These are phyloP conservation scores for Byssoonygena ceratinophila DNA, from an alignment of 2,329 filamentous ascomycete species.

Conservation along the genomic window DNA sequence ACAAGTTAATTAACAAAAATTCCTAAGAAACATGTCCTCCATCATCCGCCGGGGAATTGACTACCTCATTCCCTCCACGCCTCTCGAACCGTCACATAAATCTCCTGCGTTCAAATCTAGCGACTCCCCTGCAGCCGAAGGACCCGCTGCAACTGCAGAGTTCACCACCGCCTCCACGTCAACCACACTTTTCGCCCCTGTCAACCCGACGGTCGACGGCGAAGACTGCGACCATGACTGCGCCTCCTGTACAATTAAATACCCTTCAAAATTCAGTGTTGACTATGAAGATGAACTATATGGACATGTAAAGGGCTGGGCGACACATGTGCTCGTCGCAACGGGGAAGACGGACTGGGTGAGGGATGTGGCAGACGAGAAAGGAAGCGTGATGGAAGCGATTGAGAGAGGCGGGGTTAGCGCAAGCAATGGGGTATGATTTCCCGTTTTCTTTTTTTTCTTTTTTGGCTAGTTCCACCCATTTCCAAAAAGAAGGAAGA, in stretches of 20 bases:
- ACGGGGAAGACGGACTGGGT: conserved; percentile 97
- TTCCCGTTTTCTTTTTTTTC: background rate
- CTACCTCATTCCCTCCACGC: conserved; percentile 5
- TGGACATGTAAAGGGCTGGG: conserved; percentile 75
- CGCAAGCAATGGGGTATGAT: conserved; percentile 34
- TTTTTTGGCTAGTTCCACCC: background rate
- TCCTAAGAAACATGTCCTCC: conserved; percentile 10
- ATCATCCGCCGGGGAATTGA: conserved; percentile 11
- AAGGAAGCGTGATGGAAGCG: conserved; percentile 72
- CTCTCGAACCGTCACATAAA: conserved; percentile 4
- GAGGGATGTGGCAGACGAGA: conserved; percentile 75
- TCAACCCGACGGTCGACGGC: conserved; percentile 66
- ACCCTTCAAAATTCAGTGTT: conserved; percentile 62
- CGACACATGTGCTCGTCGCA: conserved; percentile 78
- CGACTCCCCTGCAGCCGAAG: conserved; percentile 17
- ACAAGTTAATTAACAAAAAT: too few species aligned
- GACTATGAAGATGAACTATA: conserved; percentile 72
- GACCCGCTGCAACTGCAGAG: conserved; percentile 24
- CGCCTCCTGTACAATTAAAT: conserved; percentile 64
- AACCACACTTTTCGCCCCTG: conserved; percentile 59
- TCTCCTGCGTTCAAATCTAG: conserved; percentile 3
- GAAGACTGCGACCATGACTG: conserved; percentile 86
- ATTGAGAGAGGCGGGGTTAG: conserved; percentile 42
- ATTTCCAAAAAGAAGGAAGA: background rate
- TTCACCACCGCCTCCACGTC: conserved; percentile 41